Conservation (phyloP, 306 rosid species). For the Sophora flavescens region DNA sequence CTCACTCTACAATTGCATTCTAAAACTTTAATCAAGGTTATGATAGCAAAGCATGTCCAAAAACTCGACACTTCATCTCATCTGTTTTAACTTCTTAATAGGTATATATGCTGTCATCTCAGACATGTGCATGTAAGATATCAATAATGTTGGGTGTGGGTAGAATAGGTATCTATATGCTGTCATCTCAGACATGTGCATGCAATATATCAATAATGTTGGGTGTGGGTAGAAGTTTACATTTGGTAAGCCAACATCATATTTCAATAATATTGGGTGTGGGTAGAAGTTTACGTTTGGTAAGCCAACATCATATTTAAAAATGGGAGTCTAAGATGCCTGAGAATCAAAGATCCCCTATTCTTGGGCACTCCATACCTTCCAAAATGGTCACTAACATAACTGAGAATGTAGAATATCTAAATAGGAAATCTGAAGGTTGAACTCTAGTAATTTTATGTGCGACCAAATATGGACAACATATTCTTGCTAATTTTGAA, state of each 20-base stretch:
- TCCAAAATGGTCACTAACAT: no score
- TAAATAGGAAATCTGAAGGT: no score
- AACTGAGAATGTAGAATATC: no score
- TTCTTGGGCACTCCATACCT: no score
- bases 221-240: no score
- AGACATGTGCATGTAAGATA: background rate
- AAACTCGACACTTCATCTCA: background rate
- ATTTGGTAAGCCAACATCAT: no score
- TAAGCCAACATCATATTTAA: no score
- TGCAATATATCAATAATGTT: background rate
- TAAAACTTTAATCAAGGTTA: background rate
- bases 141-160: no score
- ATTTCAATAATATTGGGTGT: no score
- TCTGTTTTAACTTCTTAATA: conserved; percentile 7
- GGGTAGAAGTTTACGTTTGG: no score
- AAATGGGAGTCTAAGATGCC: no score
- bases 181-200: background rate
- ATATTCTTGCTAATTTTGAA: background rate
- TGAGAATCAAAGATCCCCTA: no score
- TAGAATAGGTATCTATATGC: background rate
- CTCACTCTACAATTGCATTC: background rate
- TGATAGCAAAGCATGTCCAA: background rate
- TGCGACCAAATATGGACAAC: conserved; percentile 8
- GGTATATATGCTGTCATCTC: background rate
- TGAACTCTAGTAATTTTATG: background rate